Evolutionary conservation across 768 basidiomycete genomes (phyloP).

Genomic region (Mycena haematopus): DNA sequence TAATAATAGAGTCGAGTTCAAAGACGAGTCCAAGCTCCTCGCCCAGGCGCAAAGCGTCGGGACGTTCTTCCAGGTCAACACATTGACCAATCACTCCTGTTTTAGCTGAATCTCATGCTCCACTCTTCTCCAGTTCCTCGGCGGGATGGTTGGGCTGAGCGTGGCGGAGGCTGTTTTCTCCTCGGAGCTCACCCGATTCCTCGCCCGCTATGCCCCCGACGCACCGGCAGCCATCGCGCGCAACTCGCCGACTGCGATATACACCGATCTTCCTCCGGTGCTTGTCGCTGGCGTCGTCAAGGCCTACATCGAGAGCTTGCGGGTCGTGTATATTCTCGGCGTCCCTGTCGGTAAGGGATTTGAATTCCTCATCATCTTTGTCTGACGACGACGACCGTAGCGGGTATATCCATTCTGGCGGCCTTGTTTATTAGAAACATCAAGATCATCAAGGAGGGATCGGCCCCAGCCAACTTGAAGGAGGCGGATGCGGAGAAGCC

Average conservation of each 20-base stretch:
- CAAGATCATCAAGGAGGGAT: not conserved
- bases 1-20: conserved; percentile 23
- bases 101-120: too few species aligned
- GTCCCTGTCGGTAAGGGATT: not conserved
- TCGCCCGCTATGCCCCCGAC: conserved; percentile 26
- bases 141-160: conserved; percentile 24
- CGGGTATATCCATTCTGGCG: not conserved
- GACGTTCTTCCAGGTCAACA: conserved; percentile 21
- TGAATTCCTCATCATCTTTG: not conserved
- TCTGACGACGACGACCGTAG: not conserved
- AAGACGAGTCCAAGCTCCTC: conserved; percentile 17
- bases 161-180: conserved; percentile 28
- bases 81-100: not conserved
- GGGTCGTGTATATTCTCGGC: conserved; percentile 12
- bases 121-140: conserved; percentile 18
- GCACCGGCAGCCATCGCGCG: conserved; percentile 21
- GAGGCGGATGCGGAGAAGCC: too few species aligned
- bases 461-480: too few species aligned
- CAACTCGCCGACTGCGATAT: conserved; percentile 26
- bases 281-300: conserved; percentile 21
- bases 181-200: conserved; percentile 17
- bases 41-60: conserved; percentile 26
- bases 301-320: conserved; percentile 11
- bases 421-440: conserved; percentile 1
- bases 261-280: conserved; percentile 24